phyloP scores from a whole-genome alignment of 73 alveolate genomes.

The Paramecium sonneborni region DNA sequence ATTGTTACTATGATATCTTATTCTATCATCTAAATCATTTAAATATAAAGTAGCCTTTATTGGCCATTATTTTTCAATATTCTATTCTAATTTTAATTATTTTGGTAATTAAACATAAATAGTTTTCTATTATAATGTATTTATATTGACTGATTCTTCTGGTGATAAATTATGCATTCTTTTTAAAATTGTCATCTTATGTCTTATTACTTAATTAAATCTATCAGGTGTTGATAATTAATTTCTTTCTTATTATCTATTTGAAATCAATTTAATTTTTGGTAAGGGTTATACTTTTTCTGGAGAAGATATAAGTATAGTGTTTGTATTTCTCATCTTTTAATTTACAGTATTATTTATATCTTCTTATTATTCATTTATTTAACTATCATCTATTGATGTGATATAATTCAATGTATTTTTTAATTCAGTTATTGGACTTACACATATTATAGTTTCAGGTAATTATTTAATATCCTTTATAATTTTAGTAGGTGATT shows the following conservation, averaged over 20 bases:
- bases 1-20: background rate
- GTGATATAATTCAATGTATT: constrained; percentile 8
- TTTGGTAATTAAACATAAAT: constrained; percentile 3
- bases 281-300: constrained; percentile 15
- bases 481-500: background rate
- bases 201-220: background rate
- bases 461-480: background rate
- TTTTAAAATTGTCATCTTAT: background rate
- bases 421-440: constrained; percentile 5
- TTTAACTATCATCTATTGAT: background rate
- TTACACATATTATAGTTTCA: background rate
- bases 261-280: background rate
- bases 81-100: background rate
- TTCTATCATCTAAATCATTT: constrained; percentile 46
- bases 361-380: background rate
- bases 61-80: constrained; percentile 6
- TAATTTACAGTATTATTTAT: background rate
- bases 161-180: constrained; percentile 5
- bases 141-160: background rate
- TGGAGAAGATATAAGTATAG: background rate
- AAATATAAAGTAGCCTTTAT: constrained; percentile 9
- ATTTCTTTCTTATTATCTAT: background rate
- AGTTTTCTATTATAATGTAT: background rate
- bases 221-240: constrained; percentile 22
- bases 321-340: background rate